Evolutionary conservation across 192 early-diverging fungal species (phyloP), one percentile per base, ranked within the genome.

Genomic region (Helicostylum pulchrum): DNA sequence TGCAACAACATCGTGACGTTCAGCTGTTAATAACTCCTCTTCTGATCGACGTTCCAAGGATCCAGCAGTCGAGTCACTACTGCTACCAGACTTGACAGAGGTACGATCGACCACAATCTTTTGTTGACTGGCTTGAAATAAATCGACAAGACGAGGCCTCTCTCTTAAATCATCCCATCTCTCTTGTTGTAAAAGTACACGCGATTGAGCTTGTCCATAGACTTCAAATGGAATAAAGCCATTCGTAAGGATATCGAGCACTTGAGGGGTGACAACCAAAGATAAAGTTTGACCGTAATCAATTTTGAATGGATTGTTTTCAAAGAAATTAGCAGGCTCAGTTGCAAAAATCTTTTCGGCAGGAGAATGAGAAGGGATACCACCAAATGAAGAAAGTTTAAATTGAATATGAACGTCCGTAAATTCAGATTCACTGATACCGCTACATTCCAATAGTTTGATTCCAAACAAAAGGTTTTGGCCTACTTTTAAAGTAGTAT

Each of bases 341-440:
- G 90, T 89, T 4, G 84, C 71, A 73, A 73, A 92, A 4, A 86
- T 59, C 11, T 80, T 77, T 55, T 84, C 83, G 7, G 50, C 69
- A 0, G 63, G 48, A 4, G 81, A 71, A 50, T 76, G 71, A 9
- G 72, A 47, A 26, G 61, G 20, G 14, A 73, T 72, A 20, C 71
- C 79, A 8, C 81, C 84, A 74, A 89, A 88, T 2, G 84, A 83
- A 4, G 82, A 85, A 3, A 84, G 70, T 52, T 82, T 78, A 73
- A 90, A 92, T 60, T 92, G 90, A 23, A 81, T 78, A 62, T 92
- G 90, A 26, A 92, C 80, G 53, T 92, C 82, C 14, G 79, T 83
- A 68, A 72, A 90, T 64, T 83, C 75, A 17, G 73, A 56, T 65
- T 88, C 87, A 23, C 65, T 74, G 20, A 92, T 61, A 1, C 87